Conservation (phyloP, 1,284 basidiomycete species). For the Ceratobasidium theobromae region DNA sequence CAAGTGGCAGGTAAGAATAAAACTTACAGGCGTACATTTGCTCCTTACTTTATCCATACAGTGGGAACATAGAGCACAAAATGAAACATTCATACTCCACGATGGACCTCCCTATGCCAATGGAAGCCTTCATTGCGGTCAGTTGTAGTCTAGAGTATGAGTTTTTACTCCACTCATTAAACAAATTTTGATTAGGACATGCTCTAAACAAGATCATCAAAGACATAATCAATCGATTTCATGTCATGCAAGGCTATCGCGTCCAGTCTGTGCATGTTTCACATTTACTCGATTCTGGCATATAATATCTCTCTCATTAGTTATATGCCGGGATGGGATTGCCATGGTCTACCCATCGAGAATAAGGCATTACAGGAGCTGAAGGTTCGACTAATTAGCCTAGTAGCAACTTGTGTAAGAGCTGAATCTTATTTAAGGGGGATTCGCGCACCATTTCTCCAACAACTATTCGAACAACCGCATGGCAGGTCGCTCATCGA, state of each 20-base stretch:
- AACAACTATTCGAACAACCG: slow-evolving; percentile 68
- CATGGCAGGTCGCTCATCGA: slow-evolving; percentile 70
- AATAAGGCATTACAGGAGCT: slow-evolving; percentile 83
- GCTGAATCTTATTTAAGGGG: slow-evolving; percentile 32
- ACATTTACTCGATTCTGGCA: not conserved
- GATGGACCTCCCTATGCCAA: slow-evolving; percentile 99
- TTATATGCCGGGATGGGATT: slow-evolving; percentile 97
- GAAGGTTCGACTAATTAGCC: slow-evolving; percentile 51
- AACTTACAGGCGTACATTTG: not conserved
- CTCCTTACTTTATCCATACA: slow-evolving; percentile 41
- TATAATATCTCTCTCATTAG: slow-evolving; percentile 48
- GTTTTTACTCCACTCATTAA: not conserved
- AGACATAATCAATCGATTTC: slow-evolving; percentile 92
- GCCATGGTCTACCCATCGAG: slow-evolving; percentile 96
- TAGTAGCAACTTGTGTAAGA: not conserved
- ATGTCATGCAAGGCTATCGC: slow-evolving; percentile 73
- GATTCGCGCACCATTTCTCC: slow-evolving; percentile 51
- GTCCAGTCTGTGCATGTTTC: slow-evolving; percentile 67
- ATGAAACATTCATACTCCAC: slow-evolving; percentile 78
- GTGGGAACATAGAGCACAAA: slow-evolving; percentile 62
- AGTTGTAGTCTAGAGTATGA: slow-evolving; percentile 37
- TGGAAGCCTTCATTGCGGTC: slow-evolving; percentile 93
- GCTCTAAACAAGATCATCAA: slow-evolving; percentile 97
- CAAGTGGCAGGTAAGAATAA: slow-evolving; percentile 72
- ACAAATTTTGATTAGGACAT: slow-evolving; percentile 64